These are phyloP conservation scores for Russula compacta DNA, from an alignment of 768 basidiomycete species.

Conservation along the genomic window DNA sequence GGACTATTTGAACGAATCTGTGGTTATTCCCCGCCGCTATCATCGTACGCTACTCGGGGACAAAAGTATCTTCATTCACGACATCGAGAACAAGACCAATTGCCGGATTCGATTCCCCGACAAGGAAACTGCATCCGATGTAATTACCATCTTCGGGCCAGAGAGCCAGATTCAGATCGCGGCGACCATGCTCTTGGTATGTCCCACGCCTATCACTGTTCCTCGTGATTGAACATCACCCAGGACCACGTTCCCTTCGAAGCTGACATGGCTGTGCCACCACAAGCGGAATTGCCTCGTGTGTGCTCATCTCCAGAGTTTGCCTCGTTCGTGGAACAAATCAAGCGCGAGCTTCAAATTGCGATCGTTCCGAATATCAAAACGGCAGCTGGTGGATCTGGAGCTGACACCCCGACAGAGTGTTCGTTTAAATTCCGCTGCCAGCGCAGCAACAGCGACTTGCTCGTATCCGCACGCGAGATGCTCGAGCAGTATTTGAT, in stretches of 20 bases:
- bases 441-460: slow-evolving; percentile 91
- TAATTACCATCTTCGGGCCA: slow-evolving; percentile 93
- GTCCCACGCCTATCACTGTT: slow-evolving; percentile 23
- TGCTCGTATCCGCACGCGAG: slow-evolving; percentile 81
- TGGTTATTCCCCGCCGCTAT: slow-evolving; percentile 89
- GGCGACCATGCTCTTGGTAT: slow-evolving; percentile 86
- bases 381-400: slow-evolving; percentile 38
- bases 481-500: slow-evolving; percentile 87
- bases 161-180: slow-evolving; percentile 97
- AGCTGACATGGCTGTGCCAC: slow-evolving; percentile 87
- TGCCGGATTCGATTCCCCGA: slow-evolving; percentile 88
- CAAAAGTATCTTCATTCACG: slow-evolving; percentile 93
- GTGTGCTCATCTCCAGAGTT: slow-evolving; percentile 78
- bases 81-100: slow-evolving; percentile 95
- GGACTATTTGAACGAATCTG: slow-evolving; percentile 90
- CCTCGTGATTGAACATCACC: slow-evolving; percentile 1
- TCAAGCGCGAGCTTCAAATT: slow-evolving; percentile 92
- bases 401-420: slow-evolving; percentile 55
- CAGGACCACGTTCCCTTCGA: slow-evolving; percentile 97
- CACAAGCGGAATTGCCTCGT: slow-evolving; percentile 66
- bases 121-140: slow-evolving; percentile 89
- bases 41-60: slow-evolving; percentile 93
- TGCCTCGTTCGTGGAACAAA: slow-evolving; percentile 71
- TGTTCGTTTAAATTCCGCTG: slow-evolving; percentile 94
- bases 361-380: slow-evolving; percentile 79